Base-by-base conservation (phyloP, 495 filamentous ascomycete genomes). In the Astrocystis sublimbata region DNA sequence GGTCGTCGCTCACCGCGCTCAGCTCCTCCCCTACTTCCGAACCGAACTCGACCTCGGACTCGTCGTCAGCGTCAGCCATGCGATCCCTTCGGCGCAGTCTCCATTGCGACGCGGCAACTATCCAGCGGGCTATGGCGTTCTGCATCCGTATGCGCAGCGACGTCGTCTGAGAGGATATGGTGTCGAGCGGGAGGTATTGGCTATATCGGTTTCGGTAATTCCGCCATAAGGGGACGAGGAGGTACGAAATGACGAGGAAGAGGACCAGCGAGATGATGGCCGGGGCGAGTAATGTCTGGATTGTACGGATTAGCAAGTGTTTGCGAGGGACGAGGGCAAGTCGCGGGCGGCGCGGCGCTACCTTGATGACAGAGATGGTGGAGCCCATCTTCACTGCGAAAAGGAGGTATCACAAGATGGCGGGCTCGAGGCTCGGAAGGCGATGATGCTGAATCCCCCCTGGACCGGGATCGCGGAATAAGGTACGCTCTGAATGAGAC, bases 281-380 rank as follows among this genome's bases (percentile, higher is more conserved):
- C 3, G 92, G 92, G 51, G 93, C 78, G 65, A 93, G 73, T 47
- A 97, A 74, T 3, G 89, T 91, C 92, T 97, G n/a, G n/a, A n/a
- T n/a, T n/a, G 62, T 0, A 40, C 23, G 23, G 35, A 9, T 60
- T 47, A 62, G 60, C n/a, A 5, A 30, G 6, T 35, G 38, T 24
- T 36, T 23, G n/a, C 13, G 10, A 50, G 6, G 10, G 41, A 54
- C 41, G 42, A 24, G 5, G 12, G 4, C 33, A 24, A n/a, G 19
- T 50, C 13, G 13, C 12, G 33, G 33, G 49, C 45, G 33, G 3
- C 21, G 59, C 21, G 59, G 23, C n/a, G 53, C 21, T 67, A 81
- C 81, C 74, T 83, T 83, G 71, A 81, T 59, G 33, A 76, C 75
- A 3, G 77, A 78, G 6, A 78, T 43, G 24, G 75, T 78, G 45